These are phyloP conservation scores for Ustilago sp. DNA, from an alignment of 1,284 basidiomycete species.

Conservation along the genomic window DNA sequence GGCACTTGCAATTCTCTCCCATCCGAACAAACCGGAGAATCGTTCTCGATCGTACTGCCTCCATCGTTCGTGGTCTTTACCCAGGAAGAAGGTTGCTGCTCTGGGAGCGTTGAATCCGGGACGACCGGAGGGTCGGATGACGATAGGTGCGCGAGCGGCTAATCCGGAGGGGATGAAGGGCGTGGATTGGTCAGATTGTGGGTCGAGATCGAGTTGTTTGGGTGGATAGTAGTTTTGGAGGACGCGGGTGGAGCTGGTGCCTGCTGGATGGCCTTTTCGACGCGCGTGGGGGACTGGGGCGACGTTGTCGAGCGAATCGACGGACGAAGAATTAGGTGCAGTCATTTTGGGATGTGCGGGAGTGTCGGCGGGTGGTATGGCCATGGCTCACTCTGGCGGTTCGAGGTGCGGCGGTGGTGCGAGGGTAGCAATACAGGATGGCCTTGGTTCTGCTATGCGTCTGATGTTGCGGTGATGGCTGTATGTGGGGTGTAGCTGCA, in stretches of 20 bases:
- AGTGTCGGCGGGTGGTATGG: constrained; percentile 17
- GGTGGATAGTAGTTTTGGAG: constrained; percentile 43
- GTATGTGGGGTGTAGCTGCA: background rate
- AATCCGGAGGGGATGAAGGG: constrained; percentile 18
- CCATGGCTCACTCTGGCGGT: constrained; percentile 19
- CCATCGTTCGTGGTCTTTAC: constrained; percentile 68
- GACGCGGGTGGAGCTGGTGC: constrained; percentile 21
- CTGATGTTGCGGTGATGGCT: background rate
- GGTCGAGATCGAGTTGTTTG: constrained; percentile 26
- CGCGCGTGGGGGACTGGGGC: constrained; percentile 15
- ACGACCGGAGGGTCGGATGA: constrained; percentile 48
- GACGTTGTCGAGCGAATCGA: constrained; percentile 3
- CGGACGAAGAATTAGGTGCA: background rate
- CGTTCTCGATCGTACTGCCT: constrained; percentile 53
- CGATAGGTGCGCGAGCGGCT: constrained; percentile 33
- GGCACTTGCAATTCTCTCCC: constrained; percentile 48
- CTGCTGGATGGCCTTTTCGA: constrained; percentile 12
- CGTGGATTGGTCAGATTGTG: constrained; percentile 4
- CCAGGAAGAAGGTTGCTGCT: constrained; percentile 63
- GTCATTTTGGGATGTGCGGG: constrained; percentile 14
- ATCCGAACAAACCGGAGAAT: constrained; percentile 41
- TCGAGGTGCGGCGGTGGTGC: background rate
- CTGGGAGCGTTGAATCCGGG: constrained; percentile 50
- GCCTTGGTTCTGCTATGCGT: no score
- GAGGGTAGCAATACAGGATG: no score